Base-by-base conservation (phyloP, 2,329 filamentous ascomycete genomes). In the Aspergillus glaucus region DNA sequence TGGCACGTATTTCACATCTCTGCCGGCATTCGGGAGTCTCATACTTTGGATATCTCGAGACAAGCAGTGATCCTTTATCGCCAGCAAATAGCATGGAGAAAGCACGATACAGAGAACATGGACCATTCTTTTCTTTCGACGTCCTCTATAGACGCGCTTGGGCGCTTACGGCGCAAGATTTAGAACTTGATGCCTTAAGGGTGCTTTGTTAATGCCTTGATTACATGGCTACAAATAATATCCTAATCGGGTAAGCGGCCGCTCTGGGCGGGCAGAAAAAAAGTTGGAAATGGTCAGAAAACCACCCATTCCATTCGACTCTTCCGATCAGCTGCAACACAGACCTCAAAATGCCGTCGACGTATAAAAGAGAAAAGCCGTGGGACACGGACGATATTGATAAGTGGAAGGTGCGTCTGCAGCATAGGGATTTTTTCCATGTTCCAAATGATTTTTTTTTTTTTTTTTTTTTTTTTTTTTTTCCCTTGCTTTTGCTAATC, bases 321-420 rank as follows among this genome's bases (percentile, higher is more conserved):
- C 34, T 4, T 36, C 6, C 34, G 15, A 9, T 36, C 15, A 24
- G 21, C 28, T 44, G 6, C 21, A 48, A 34, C 40, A 50, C 52
- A 51, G 45, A 45, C 42, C 42, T 48, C 63, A 74, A 61, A 43
- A 90, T 95, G 90, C 89, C 90, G 54, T 93, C 88, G 26, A 95
- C 86, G 56, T 83, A 95, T 73, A 87, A 95, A 54, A 86, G 81
- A 58, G 88, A 94, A 3, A 95, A 95, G 70, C 87, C 89, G 48
- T 94, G 91, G 91, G 91, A 96, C 63, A 95, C 91, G 49, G 91
- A 95, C 54, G 93, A 96, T 63, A 88, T 97, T 56, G 92, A 97
- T 74, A 95, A 96, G 70, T 97, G 90, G 90, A 92, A 90, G 77
- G 84, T 85, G 44, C 50, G 37, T n/a, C 26, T 30, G 4, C 21